Conservation (phyloP, 2,329 filamentous ascomycete species). For the Hymenoscyphus repandus region DNA sequence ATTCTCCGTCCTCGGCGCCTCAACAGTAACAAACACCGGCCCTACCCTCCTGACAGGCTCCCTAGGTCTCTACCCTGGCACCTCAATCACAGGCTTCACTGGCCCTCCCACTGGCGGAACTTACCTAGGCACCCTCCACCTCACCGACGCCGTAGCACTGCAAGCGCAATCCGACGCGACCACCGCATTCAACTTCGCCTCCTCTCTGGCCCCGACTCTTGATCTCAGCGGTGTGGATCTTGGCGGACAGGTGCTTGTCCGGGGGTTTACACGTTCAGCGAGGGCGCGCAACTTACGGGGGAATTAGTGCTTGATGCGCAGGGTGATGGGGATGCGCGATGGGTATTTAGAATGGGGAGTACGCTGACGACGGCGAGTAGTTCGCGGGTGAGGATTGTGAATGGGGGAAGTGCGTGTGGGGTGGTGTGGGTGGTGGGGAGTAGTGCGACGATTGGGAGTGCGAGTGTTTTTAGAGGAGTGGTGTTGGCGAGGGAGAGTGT, state of each 20-base stretch:
- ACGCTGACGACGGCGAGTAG: conserved; percentile 4
- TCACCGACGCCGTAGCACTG: background rate
- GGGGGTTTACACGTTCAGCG: conserved; percentile 12
- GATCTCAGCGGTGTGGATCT: conserved; percentile 9
- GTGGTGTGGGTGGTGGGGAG: conserved; percentile 14
- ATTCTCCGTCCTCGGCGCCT: conserved; percentile 10
- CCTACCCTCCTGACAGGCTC: conserved; percentile 13
- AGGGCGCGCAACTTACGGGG: conserved; percentile 7
- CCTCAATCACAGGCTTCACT: conserved; percentile 19
- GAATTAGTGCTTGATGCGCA: background rate
- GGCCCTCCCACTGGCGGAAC: conserved; percentile 13
- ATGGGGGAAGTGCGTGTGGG: conserved; percentile 10
- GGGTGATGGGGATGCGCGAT: conserved; percentile 3
- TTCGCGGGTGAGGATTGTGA: conserved; percentile 5
- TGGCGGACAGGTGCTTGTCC: conserved; percentile 11
- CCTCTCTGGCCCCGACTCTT: conserved; percentile 2
- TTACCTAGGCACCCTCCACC: conserved; percentile 5
- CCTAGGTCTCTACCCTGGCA: conserved; percentile 12
- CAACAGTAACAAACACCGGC: conserved; percentile 15
- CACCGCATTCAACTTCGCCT: conserved; percentile 8
- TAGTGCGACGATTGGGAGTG: conserved; percentile 6
- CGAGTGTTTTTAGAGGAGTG: conserved; percentile 1
- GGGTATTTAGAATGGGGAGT: conserved; percentile 13
- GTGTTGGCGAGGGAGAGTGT: background rate
- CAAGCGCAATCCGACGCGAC: conserved; percentile 7